Evolutionary conservation across 2,329 filamentous ascomycete species (phyloP).

Genomic region (Aureobasidium pullulans): DNA sequence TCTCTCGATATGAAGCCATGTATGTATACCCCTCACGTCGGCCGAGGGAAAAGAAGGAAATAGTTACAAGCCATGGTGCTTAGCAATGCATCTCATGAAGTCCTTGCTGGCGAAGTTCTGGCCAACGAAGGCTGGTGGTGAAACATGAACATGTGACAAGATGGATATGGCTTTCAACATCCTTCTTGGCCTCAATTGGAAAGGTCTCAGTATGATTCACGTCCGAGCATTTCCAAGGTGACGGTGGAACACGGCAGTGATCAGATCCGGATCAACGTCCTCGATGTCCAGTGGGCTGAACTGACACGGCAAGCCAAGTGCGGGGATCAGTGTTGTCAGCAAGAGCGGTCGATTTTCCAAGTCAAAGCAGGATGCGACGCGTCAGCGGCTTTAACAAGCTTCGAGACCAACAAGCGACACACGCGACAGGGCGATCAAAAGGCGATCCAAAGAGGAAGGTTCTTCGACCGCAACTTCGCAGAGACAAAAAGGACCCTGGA

Average conservation of each 20-base stretch:
- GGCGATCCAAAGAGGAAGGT: background rate
- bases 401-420: background rate
- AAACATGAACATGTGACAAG: background rate
- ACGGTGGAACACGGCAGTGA: background rate
- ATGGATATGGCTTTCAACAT: background rate
- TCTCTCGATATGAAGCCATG: background rate
- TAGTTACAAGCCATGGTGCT: background rate
- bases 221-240: background rate
- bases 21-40: constrained; percentile 7
- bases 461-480: background rate
- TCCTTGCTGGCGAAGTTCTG: background rate
- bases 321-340: background rate
- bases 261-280: background rate
- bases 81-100: background rate
- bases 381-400: background rate
- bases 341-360: background rate
- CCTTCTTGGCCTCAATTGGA: background rate
- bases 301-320: background rate
- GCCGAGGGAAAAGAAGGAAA: background rate
- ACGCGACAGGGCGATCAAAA: background rate
- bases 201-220: background rate
- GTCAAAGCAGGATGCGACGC: background rate
- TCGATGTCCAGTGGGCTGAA: background rate
- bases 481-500: background rate
- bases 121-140: background rate